Evolutionary conservation across 345 rosid genomes (phyloP), one percentile per base, ranked within the genome.

Genomic region (Raphanus raphanistrum): DNA sequence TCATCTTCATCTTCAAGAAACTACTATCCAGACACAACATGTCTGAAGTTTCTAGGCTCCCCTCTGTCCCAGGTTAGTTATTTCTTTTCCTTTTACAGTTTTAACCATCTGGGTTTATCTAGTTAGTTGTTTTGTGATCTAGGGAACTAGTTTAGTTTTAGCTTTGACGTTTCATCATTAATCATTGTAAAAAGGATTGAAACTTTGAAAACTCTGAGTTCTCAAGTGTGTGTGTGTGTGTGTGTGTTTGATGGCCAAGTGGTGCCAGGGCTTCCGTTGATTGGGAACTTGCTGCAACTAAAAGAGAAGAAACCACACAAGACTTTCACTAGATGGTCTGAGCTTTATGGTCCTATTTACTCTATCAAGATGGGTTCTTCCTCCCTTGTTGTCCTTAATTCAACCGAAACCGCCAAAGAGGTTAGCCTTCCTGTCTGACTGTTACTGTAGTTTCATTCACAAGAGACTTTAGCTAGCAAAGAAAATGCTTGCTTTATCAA

Each of bases 301-400:
- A 90, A 81, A 74, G 98, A 94, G 91, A 95, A 95, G 86, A 92
- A 92, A 76, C 98, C 98, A 5, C 84, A 95, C 81, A 86, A 81
- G 83, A 92, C 92, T 15, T 95, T 95, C 68, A 38, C 85, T 1
- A 88, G 59, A 48, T 95, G 98, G 99, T 91, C 96, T 27, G 96
- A 91, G 86, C 70, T 66, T 41, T 83, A 92, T 78, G 97, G 97
- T 5, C 92, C 97, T 0, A 86, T 94, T 26, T 92, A 90, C 80
- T 92, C 96, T 3, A 90, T 92, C 68, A 84, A 61, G 82, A 85
- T 91, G 55, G 97, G 97, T 3, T 89, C 92, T 81, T 81, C 88
- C 4, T 79, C 88, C 1, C 63, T 90, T 68, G 70, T 90, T 71
- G 97, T 92, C 33, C 89, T 92, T 79, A 94, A 82, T 52, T 86